Evolutionary conservation across 352 stramenopile genomes (phyloP).

Genomic region (Phytophthora foliorum): DNA sequence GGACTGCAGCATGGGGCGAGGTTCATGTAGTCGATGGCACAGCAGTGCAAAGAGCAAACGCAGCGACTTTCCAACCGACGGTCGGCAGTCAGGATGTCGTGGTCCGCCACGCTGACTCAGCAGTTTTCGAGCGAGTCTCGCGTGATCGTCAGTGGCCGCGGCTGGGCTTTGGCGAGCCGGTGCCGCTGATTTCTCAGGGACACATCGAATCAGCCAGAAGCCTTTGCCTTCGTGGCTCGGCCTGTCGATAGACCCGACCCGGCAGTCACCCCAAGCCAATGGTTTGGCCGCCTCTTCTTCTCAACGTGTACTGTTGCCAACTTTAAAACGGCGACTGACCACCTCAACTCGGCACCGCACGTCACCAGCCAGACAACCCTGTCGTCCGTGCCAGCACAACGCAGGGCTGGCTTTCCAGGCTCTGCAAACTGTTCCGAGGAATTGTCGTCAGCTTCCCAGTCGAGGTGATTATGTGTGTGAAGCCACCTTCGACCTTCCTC

Average conservation of each 20-base stretch:
- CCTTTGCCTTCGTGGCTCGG: not conserved
- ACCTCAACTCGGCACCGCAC: constrained; percentile 24
- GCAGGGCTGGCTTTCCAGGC: not conserved
- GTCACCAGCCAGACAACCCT: constrained; percentile 8
- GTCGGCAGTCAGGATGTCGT: no score
- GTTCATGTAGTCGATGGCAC: constrained; percentile 5
- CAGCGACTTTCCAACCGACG: not conserved
- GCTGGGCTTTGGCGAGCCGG: not conserved
- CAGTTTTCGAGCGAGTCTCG: not conserved
- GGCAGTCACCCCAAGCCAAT: constrained; percentile 1
- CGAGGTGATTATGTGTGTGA: constrained; percentile 2
- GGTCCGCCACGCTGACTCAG: constrained; percentile 6
- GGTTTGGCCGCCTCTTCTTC: constrained; percentile 8
- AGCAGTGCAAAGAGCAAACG: constrained; percentile 15
- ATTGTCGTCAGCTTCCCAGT: not conserved
- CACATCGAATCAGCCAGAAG: constrained; percentile 17
- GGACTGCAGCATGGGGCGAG: not conserved
- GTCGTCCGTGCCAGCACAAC: not conserved
- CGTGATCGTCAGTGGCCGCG: not conserved
- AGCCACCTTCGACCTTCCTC: constrained; percentile 4
- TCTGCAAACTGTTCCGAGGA: not conserved
- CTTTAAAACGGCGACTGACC: constrained; percentile 20
- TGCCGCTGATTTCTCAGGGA: not conserved
- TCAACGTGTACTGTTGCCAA: constrained; percentile 20
- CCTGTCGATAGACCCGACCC: not conserved